Evolutionary conservation across 176 grass and related monocot species (phyloP), one percentile per base, ranked within the genome.

Genomic region (Elymus sibiricus): DNA sequence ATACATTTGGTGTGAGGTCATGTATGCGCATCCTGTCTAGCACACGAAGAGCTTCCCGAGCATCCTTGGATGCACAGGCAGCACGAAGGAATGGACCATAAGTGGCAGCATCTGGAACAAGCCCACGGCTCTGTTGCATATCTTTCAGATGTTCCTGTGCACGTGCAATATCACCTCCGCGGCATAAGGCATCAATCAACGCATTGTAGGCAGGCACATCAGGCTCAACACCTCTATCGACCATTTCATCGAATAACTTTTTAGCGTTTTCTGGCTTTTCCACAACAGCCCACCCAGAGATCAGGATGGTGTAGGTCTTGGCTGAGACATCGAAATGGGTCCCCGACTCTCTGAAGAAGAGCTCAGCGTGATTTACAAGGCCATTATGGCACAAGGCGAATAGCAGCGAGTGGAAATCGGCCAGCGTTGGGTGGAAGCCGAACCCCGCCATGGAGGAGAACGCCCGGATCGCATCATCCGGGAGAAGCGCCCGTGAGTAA

Each of bases 221-320:
- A 38, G 83, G 75, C 31, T 86, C 12, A 3, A 90, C 64, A 6
- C 64, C 84, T 84, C 84, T 74, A 55, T 93, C 42, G 2, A 93
- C 53, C 90, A 97, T 93, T 93, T 97, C 95, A 7, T 93, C 86
- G 49, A 97, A 97, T 35, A 97, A 82, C 14, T 75, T 76, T 5
- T 29, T 55, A 1, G 92, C 94, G 37, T 82, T 70, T 53, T 83
- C 86, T 0, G 68, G 88, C 44, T 90, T 88, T 1, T 24, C 28
- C 9, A 82, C 64, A 64, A 78, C 92, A 43, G 82, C 97, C 88
- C 92, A 99, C 12, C 94, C 97, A 22, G 82, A 61, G 6, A 99
- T 96, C 63, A 96, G 70, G 63, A 96, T 99, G 60, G 94, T 99
- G 76, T 91, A 99, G 3, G 82, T 88, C 59, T 99, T 95, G 27